A percentile compares a stretch with the other conserved stretches of the same genome.
Conservation (phyloP, 2,329 filamentous ascomycete genomes). For the Colletotrichum limetticola region DNA sequence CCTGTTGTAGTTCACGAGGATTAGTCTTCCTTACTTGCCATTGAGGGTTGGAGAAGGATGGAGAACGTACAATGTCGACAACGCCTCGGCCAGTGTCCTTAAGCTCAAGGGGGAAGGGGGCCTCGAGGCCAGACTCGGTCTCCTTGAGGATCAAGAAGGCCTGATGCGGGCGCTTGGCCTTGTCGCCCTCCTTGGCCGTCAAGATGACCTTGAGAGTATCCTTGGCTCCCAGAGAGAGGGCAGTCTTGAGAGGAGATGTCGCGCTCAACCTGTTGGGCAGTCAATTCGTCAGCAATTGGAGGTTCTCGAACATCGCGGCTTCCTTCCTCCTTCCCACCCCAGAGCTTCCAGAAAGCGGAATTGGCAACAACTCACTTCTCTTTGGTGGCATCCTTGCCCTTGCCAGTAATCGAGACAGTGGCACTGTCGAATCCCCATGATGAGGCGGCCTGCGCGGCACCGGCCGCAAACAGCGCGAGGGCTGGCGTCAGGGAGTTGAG, state of each 20-base stretch:
- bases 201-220: conserved; percentile 86
- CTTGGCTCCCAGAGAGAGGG: conserved; percentile 71
- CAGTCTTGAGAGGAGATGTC: conserved; percentile 69
- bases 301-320: neutral
- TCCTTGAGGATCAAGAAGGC: conserved; percentile 90
- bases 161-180: conserved; percentile 88
- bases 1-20: conserved; percentile 61
- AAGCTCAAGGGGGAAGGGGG: conserved; percentile 84
- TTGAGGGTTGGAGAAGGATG: neutral
- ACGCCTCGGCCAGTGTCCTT: conserved; percentile 91
- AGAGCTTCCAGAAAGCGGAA: conserved; percentile 36
- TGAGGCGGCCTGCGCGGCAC: conserved; percentile 62
- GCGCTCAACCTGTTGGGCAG: conserved; percentile 62
- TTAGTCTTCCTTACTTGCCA: neutral
- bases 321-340: conserved; percentile 3
- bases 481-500: conserved; percentile 51
- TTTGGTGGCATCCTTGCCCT: conserved; percentile 72
- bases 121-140: conserved; percentile 77
- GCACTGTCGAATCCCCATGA: conserved; percentile 82
- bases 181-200: conserved; percentile 82
- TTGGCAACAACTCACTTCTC: conserved; percentile 67
- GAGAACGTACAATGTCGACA: conserved; percentile 79
- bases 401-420: conserved; percentile 72
- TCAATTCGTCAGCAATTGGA: conserved; percentile 14
- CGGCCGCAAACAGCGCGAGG: conserved; percentile 59